Conservation (phyloP, 2,329 filamentous ascomycete genomes). For the Sporothrix protearum region DNA sequence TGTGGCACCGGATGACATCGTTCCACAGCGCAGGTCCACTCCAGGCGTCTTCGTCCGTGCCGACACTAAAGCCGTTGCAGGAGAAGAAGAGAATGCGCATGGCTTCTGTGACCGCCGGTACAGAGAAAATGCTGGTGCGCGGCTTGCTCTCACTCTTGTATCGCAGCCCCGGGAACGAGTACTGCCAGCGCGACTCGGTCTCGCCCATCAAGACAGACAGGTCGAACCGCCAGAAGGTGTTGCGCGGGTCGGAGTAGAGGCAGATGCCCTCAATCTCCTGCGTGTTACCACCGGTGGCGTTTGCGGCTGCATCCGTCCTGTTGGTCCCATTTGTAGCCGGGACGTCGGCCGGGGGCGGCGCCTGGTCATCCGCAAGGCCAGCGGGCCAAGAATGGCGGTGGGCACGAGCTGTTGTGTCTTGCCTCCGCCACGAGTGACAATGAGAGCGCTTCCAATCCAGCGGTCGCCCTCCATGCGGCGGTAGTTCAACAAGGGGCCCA, state of each 20-base stretch:
- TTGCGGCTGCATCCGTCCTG: conserved; percentile 40
- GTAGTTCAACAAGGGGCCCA: conserved; percentile 75
- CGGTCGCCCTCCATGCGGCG: conserved; percentile 62
- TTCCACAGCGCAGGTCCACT: conserved; percentile 94
- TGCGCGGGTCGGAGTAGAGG: conserved; percentile 61
- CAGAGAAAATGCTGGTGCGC: conserved; percentile 69
- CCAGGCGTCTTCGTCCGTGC: conserved; percentile 79
- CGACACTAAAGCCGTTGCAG: conserved; percentile 92
- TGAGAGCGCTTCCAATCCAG: conserved; percentile 83
- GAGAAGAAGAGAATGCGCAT: conserved; percentile 99
- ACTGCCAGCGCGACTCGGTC: conserved; percentile 72
- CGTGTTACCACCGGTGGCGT: conserved; percentile 9
- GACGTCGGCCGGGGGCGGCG: conserved; percentile 32
- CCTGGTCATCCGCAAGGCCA: conserved; percentile 30
- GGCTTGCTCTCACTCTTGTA: conserved; percentile 51
- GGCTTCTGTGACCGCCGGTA: conserved; percentile 75
- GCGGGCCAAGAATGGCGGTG: conserved; percentile 50
- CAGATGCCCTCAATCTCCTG: conserved; percentile 50
- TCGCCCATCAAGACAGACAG: conserved; percentile 70
- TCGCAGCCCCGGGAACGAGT: conserved; percentile 64
- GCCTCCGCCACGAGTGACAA: conserved; percentile 73
- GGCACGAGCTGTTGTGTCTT: conserved; percentile 57
- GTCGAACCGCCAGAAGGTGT: conserved; percentile 94
- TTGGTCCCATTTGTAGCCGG: conserved; percentile 35
- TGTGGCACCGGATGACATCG: conserved; percentile 81